A percentile compares a stretch with the other conserved stretches of the same genome.
phyloP scores from a whole-genome alignment of 78 protist species.

The Abeoforma whisleri region DNA sequence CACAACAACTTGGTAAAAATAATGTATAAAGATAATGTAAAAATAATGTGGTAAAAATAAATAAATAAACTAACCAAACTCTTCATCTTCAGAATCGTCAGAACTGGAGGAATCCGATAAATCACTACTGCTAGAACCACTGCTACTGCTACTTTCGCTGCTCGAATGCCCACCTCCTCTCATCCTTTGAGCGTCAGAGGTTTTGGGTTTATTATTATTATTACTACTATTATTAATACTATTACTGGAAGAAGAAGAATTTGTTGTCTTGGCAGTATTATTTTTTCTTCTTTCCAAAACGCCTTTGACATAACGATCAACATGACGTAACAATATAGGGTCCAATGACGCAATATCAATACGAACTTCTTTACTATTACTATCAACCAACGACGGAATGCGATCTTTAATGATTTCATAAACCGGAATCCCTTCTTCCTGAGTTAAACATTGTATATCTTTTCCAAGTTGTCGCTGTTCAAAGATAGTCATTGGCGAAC shows the following conservation, averaged over 20 bases:
- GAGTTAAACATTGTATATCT: not conserved
- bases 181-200: not conserved
- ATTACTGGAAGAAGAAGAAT: too few relatives aligned
- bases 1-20: too few relatives aligned
- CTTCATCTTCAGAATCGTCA: not conserved
- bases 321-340: not conserved
- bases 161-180: not conserved
- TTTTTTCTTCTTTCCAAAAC: not conserved
- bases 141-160: not conserved
- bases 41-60: too few relatives aligned
- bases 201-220: too few relatives aligned
- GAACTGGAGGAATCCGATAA: not conserved
- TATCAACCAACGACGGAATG: not conserved
- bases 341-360: not conserved
- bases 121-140: not conserved
- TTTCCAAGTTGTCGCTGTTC: not conserved
- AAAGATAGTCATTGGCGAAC: not conserved
- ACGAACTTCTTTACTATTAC: not conserved
- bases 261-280: too few relatives aligned
- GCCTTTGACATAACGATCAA: not conserved
- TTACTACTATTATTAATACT: too few relatives aligned
- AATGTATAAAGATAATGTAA: too few relatives aligned
- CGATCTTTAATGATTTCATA: not conserved
- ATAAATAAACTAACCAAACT: too few relatives aligned
- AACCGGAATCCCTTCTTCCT: not conserved